These are phyloP conservation scores for Nigrospora osmanthi DNA, from an alignment of 2,329 filamentous ascomycete species.

Conservation along the genomic window DNA sequence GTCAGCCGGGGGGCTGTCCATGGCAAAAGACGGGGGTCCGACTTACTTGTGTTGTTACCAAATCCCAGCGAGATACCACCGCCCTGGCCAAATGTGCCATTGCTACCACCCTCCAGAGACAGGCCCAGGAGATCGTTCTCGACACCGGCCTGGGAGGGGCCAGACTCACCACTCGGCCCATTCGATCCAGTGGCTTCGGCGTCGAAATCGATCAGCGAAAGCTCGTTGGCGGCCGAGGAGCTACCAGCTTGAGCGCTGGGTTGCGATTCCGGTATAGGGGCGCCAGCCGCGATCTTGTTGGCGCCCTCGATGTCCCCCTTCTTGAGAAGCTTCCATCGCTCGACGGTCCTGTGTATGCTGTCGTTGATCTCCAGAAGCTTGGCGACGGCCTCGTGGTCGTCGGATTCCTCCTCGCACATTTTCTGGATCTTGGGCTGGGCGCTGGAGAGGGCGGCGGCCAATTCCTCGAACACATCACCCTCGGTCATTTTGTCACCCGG, in stretches of 20 bases:
- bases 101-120: conserved; percentile 60
- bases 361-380: conserved; percentile 97
- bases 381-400: conserved; percentile 90
- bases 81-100: conserved; percentile 56
- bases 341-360: conserved; percentile 94
- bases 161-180: conserved; percentile 27
- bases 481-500: conserved; percentile 70
- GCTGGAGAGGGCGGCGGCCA: conserved; percentile 80
- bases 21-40: not conserved
- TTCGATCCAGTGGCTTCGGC: conserved; percentile 42
- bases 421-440: conserved; percentile 98
- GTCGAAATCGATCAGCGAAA: conserved; percentile 91
- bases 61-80: conserved; percentile 81
- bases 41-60: conserved; percentile 59
- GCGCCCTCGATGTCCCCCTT: conserved; percentile 86
- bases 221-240: conserved; percentile 60
- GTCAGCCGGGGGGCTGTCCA: conserved; percentile 6
- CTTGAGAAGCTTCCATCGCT: conserved; percentile 92
- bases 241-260: conserved; percentile 48
- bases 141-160: conserved; percentile 48
- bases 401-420: conserved; percentile 98
- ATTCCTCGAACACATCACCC: conserved; percentile 68
- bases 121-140: conserved; percentile 89
- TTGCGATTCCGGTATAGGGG: conserved; percentile 30
- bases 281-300: conserved; percentile 75